A percentile compares a stretch with the other conserved stretches of the same genome.
These are phyloP conservation scores for Pythium folliculosum DNA, from an alignment of 352 stramenopile genomes.

Conservation along the genomic window DNA sequence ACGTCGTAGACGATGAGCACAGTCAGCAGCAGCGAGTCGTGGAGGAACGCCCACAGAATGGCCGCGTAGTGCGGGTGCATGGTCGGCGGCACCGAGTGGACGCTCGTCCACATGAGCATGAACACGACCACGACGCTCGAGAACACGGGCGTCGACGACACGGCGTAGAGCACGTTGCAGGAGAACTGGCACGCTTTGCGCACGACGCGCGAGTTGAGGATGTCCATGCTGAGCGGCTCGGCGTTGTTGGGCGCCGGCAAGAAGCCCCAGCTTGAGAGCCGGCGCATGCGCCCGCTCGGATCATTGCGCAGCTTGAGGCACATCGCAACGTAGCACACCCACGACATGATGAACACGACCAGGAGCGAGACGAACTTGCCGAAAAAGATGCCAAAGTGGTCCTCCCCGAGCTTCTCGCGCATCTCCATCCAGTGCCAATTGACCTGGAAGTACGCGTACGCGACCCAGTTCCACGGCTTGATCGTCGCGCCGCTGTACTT, in stretches of 20 bases:
- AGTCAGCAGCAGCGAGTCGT: slow-evolving; percentile 60
- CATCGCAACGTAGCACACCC: slow-evolving; percentile 66
- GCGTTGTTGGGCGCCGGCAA: slow-evolving; percentile 57
- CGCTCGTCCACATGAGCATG: slow-evolving; percentile 47
- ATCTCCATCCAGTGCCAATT: slow-evolving; percentile 82
- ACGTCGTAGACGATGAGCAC: slow-evolving; percentile 69
- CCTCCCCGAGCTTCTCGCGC: slow-evolving; percentile 56
- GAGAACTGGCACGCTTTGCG: slow-evolving; percentile 74
- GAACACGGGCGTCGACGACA: slow-evolving; percentile 69
- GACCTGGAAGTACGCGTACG: slow-evolving; percentile 82
- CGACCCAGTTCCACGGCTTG: slow-evolving; percentile 83
- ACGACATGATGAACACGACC: slow-evolving; percentile 65
- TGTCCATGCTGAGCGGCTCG: slow-evolving; percentile 55
- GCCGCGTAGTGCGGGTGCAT: slow-evolving; percentile 76
- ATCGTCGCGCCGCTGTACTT: slow-evolving; percentile 77
- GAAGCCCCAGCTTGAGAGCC: slow-evolving; percentile 56
- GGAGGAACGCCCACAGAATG: slow-evolving; percentile 63
- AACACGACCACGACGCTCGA: slow-evolving; percentile 61
- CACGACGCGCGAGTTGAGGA: slow-evolving; percentile 75
- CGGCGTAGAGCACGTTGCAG: slow-evolving; percentile 66
- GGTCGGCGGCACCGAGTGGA: slow-evolving; percentile 50
- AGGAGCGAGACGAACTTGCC: slow-evolving; percentile 54
- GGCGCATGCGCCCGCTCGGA: slow-evolving; percentile 56
- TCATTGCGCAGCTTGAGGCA: slow-evolving; percentile 71
- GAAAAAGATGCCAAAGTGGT: slow-evolving; percentile 66